Conservation (phyloP, 2,329 filamentous ascomycete species). For the Rhynchosporium agropyri region DNA sequence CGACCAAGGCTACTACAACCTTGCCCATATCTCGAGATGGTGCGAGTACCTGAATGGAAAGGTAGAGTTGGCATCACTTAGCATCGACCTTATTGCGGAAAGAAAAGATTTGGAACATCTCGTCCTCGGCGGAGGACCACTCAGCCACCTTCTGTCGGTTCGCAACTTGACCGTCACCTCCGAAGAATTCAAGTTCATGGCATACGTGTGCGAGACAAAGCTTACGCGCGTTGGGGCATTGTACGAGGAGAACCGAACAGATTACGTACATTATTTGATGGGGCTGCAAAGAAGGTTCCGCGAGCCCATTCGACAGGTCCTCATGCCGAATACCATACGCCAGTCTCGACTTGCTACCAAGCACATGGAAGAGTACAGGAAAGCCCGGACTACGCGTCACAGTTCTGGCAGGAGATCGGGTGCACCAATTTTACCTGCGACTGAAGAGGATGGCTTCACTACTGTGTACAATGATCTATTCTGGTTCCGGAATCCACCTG, state of each 20-base stretch:
- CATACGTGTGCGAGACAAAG: neutral
- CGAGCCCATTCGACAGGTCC: neutral
- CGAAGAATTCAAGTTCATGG: neutral
- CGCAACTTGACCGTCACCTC: neutral
- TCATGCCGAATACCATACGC: constrained; percentile 5
- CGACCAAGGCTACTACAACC: neutral
- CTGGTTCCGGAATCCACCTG: too few relatives aligned
- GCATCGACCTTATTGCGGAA: neutral
- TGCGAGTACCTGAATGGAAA: neutral
- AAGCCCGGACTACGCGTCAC: neutral
- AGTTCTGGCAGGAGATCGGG: neutral
- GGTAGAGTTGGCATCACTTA: neutral
- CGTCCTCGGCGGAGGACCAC: neutral
- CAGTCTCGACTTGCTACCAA: neutral
- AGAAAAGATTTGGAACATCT: neutral
- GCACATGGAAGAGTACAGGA: neutral
- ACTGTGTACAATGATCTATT: neutral
- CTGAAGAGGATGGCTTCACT: neutral
- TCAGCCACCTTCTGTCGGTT: neutral
- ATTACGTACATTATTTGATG: neutral
- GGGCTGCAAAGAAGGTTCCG: neutral
- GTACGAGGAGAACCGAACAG: neutral
- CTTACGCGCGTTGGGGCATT: neutral
- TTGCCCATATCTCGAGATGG: neutral
- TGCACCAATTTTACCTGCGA: neutral